Evolutionary conservation across 805 yeast genomes (phyloP).

Genomic region (Metschnikowia lunata): DNA sequence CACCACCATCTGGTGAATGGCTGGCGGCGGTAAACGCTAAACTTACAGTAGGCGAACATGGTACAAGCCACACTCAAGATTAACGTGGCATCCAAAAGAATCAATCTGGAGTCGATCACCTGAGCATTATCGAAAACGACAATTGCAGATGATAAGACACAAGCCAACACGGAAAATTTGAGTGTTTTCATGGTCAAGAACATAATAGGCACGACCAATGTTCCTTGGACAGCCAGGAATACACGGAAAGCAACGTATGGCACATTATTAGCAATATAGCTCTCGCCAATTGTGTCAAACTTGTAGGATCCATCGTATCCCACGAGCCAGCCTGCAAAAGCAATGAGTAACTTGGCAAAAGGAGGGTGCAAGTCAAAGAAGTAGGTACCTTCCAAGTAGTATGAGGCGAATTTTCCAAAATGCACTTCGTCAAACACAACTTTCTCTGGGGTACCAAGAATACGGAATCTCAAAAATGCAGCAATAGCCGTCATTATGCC

Average conservation of each 20-base stretch:
- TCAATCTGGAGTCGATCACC: slow-evolving; percentile 83
- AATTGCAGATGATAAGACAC: slow-evolving; percentile 69
- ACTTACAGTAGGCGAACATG: slow-evolving; percentile 71
- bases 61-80: slow-evolving; percentile 79
- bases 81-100: slow-evolving; percentile 86
- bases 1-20: slow-evolving; percentile 81
- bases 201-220: slow-evolving; percentile 76
- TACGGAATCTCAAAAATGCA: slow-evolving; percentile 53
- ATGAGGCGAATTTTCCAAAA: slow-evolving; percentile 80
- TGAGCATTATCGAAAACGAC: slow-evolving; percentile 89
- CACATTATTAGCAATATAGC: slow-evolving; percentile 70
- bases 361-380: slow-evolving; percentile 98
- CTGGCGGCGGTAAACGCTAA: slow-evolving; percentile 56
- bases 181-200: slow-evolving; percentile 83
- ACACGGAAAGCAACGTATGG: slow-evolving; percentile 84
- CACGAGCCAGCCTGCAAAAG: slow-evolving; percentile 79
- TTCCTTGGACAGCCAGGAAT: slow-evolving; percentile 75
- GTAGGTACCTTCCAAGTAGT: slow-evolving; percentile 83
- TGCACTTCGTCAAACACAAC: slow-evolving; percentile 88
- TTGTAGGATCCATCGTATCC: slow-evolving; percentile 93
- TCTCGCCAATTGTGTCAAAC: slow-evolving; percentile 84
- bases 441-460: slow-evolving; percentile 60
- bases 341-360: slow-evolving; percentile 89
- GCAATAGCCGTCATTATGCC: slow-evolving; percentile 40
- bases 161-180: slow-evolving; percentile 72